Conservation (phyloP, 345 rosid genomes). For the Erucastrum elatum region DNA sequence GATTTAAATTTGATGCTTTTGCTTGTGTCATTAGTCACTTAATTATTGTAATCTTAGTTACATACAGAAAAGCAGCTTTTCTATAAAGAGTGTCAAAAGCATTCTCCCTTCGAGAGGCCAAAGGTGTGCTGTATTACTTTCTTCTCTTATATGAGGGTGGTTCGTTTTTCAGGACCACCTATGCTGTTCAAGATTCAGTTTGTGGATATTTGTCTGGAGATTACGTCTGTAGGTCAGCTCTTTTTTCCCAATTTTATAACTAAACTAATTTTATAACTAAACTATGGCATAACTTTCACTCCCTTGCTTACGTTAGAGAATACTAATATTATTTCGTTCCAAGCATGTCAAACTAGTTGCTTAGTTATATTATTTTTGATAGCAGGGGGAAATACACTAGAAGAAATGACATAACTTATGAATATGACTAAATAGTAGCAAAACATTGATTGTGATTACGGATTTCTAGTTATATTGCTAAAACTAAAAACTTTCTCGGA, state of each 20-base stretch:
- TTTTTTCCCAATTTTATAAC: conserved; percentile 24
- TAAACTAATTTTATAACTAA: conserved; percentile 34
- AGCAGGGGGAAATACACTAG: conserved; percentile 10
- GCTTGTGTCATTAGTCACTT: conserved; percentile 41
- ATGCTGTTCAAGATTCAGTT: conserved; percentile 31
- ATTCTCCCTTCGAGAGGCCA: conserved; percentile 39
- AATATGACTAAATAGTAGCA: not conserved
- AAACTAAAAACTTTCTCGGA: not conserved
- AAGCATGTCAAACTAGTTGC: conserved; percentile 34
- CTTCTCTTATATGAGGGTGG: conserved; percentile 36
- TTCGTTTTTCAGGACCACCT: conserved; percentile 37
- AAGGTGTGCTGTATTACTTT: conserved; percentile 38
- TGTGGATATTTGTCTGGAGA: conserved; percentile 35
- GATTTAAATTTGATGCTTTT: conserved; percentile 32
- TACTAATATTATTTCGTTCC: conserved; percentile 29
- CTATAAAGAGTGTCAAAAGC: conserved; percentile 31
- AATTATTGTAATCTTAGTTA: conserved; percentile 32
- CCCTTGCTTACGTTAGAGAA: conserved; percentile 39
- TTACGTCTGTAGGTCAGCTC: conserved; percentile 40
- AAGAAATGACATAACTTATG: not conserved
- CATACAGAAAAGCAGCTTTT: conserved; percentile 33
- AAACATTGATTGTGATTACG: not conserved
- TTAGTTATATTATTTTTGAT: conserved; percentile 24
- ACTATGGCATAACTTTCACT: conserved; percentile 36
- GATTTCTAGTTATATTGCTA: not conserved